phyloP scores from a whole-genome alignment of 805 yeast species.

The Yamadazyma ubonensis region DNA sequence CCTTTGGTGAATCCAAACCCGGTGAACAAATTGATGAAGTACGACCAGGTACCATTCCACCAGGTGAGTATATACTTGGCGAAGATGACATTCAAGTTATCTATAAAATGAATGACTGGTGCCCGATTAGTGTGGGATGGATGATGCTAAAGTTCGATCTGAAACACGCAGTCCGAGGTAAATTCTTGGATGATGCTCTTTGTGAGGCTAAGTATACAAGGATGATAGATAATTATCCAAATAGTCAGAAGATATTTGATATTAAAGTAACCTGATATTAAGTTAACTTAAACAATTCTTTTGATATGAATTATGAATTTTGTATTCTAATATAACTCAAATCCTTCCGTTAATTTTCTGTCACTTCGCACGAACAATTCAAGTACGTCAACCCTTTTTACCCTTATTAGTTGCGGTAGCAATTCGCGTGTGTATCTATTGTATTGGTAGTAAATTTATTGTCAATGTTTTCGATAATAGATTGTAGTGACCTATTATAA shows the following conservation, averaged over 20 bases:
- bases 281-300: too few species aligned
- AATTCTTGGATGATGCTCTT: not conserved
- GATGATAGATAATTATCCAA: not conserved
- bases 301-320: too few species aligned
- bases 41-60: not conserved
- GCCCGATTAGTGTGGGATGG: not conserved
- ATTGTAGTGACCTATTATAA: not conserved
- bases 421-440: constrained; percentile 1
- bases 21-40: constrained; percentile 2
- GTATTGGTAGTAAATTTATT: not conserved
- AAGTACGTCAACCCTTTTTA: constrained; percentile 1
- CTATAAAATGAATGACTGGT: not conserved
- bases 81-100: constrained; percentile 8
- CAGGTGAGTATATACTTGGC: constrained; percentile 10
- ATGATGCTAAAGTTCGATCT: not conserved
- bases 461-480: not conserved
- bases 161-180: constrained; percentile 2
- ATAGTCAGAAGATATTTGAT: too few species aligned
- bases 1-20: not conserved
- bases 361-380: not conserved
- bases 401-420: constrained; percentile 1
- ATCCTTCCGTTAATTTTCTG: not conserved
- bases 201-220: not conserved
- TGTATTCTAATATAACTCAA: constrained; percentile 1
- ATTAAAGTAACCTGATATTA: too few species aligned